phyloP scores from a whole-genome alignment of 2,329 filamentous ascomycete species.

The Penicillium sp. region DNA sequence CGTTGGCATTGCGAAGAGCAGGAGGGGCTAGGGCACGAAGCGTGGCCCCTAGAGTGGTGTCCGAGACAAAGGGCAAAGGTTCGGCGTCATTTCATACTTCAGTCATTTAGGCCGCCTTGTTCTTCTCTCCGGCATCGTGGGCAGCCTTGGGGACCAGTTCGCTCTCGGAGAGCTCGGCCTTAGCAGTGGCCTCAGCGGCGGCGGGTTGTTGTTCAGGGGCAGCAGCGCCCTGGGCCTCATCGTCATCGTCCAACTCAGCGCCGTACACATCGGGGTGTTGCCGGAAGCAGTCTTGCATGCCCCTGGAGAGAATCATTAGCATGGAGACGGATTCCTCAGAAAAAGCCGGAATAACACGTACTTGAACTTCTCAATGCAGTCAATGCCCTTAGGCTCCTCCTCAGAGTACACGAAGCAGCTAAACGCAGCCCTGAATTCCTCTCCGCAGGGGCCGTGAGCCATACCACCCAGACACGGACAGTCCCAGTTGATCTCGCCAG shows the following conservation, averaged over 20 bases:
- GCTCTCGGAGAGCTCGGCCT: conserved; percentile 37
- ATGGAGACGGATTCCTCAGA: not conserved
- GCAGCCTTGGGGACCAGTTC: conserved; percentile 52
- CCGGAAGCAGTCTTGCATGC: conserved; percentile 97
- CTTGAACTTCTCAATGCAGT: conserved; percentile 98
- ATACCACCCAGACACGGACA: conserved; percentile 96
- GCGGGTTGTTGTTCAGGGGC: conserved; percentile 23
- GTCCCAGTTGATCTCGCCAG: conserved; percentile 99
- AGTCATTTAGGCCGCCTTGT: conserved; percentile 21
- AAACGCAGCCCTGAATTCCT: conserved; percentile 92
- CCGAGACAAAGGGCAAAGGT: not conserved
- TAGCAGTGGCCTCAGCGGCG: conserved; percentile 26
- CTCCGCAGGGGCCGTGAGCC: conserved; percentile 92
- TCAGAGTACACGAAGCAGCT: conserved; percentile 97
- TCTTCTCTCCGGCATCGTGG: conserved; percentile 43
- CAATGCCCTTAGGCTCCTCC: conserved; percentile 95
- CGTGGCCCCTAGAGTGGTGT: no score
- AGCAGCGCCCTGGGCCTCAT: conserved; percentile 41
- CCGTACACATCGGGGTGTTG: conserved; percentile 91
- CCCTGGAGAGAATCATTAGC: conserved; percentile 54
- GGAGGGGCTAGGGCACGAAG: not conserved
- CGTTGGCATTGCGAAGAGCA: conserved; percentile 9
- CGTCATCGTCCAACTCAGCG: conserved; percentile 77
- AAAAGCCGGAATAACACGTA: conserved; percentile 52
- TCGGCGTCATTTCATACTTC: no score